A percentile compares a stretch with the other conserved stretches of the same genome.
phyloP scores from a whole-genome alignment of 352 stramenopile species.

The Pythium brachiatum region DNA sequence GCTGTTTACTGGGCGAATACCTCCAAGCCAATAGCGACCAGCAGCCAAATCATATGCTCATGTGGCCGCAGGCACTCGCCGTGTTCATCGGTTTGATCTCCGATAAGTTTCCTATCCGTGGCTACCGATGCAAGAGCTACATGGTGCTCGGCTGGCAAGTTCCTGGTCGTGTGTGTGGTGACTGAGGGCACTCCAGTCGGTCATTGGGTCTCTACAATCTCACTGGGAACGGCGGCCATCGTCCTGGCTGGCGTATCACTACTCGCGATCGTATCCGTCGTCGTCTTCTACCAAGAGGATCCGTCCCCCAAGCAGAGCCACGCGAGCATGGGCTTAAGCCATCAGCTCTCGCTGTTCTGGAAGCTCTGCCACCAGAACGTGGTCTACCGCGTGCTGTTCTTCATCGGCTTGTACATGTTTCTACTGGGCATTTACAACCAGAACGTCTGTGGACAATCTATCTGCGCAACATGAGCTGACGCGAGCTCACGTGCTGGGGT shows the following conservation, averaged over 20 bases:
- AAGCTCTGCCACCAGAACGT: constrained; percentile 17
- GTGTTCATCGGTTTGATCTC: constrained; percentile 63
- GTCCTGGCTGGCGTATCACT: constrained; percentile 24
- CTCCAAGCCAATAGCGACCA: constrained; percentile 16
- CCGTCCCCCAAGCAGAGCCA: not conserved
- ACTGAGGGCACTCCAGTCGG: constrained; percentile 28
- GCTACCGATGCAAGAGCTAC: constrained; percentile 57
- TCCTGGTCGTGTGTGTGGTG: constrained; percentile 1
- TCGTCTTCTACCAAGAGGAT: constrained; percentile 28
- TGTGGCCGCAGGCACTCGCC: constrained; percentile 56
- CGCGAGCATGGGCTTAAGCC: constrained; percentile 21
- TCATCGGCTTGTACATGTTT: not conserved
- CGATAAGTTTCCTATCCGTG: constrained; percentile 62
- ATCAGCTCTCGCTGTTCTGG: constrained; percentile 30
- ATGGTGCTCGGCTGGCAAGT: constrained; percentile 61
- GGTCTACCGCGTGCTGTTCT: constrained; percentile 4
- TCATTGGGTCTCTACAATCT: constrained; percentile 38
- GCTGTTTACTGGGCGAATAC: constrained; percentile 22
- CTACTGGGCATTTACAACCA: constrained; percentile 2
- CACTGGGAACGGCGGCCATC: constrained; percentile 27
- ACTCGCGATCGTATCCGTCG: constrained; percentile 17
- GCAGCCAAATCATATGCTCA: constrained; percentile 26
- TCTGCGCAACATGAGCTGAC: not conserved
- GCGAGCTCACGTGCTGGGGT: not conserved
- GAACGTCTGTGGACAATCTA: not conserved